Percentiles rank a stretch among this genome's conserved stretches.
Conservation (phyloP, 768 basidiomycete genomes). For the Tulasnella sp. region DNA sequence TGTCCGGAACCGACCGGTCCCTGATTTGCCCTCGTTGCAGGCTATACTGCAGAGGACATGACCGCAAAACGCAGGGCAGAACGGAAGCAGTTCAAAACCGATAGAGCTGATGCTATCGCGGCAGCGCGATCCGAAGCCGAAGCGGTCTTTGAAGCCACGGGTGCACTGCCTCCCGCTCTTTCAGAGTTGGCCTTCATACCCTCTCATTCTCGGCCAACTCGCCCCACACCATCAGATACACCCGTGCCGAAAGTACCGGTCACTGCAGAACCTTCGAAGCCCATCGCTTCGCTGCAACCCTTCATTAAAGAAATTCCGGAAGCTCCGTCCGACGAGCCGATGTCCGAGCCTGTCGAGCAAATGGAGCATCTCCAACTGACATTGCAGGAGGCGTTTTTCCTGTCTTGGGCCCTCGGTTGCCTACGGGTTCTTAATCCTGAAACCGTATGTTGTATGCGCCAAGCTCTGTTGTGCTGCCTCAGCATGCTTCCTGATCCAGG, state of each 20-base stretch:
- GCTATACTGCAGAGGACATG: conserved; percentile 80
- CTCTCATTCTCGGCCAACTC: not conserved
- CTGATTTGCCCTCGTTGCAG: conserved; percentile 27
- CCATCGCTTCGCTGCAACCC: not conserved
- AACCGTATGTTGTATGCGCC: conserved; percentile 38
- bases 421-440: conserved; percentile 54
- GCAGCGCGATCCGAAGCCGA: conserved; percentile 72
- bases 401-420: conserved; percentile 75
- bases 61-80: conserved; percentile 79
- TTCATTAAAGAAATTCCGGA: not conserved
- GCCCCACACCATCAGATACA: not conserved
- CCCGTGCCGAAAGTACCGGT: not conserved
- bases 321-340: conserved; percentile 24
- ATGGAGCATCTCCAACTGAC: conserved; percentile 88
- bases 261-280: not conserved
- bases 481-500: conserved; percentile 43
- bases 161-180: conserved; percentile 24
- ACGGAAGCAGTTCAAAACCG: conserved; percentile 85
- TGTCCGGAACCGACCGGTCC: not conserved
- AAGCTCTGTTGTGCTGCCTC: too few relatives aligned
- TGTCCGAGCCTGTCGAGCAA: conserved; percentile 43
- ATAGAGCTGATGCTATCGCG: conserved; percentile 81
- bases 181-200: conserved; percentile 15
- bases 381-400: conserved; percentile 80
- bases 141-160: conserved; percentile 55